Percentiles rank a stretch among this genome's conserved stretches.
Conservation (phyloP, 1,284 basidiomycete genomes). For the Pyrrhoderma lamaoense region DNA sequence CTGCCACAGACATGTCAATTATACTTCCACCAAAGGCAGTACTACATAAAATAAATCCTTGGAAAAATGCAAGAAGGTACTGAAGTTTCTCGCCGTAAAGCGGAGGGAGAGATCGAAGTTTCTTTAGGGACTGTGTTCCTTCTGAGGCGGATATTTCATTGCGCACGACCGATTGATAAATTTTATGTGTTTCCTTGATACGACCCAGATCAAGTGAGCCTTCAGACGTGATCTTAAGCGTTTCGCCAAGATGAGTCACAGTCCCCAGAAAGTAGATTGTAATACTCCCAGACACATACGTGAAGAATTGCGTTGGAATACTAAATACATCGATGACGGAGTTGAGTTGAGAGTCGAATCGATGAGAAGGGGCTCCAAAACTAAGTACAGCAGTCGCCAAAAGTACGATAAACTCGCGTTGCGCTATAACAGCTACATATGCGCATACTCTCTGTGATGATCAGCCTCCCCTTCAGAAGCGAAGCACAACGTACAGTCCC, state of each 20-base stretch:
- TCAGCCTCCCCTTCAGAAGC: too few relatives aligned
- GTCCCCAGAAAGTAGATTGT: constrained; percentile 79
- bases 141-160: constrained; percentile 76
- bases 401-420: constrained; percentile 46
- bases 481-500: too few relatives aligned
- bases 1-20: constrained; percentile 76
- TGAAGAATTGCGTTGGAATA: constrained; percentile 75
- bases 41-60: constrained; percentile 71
- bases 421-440: too few relatives aligned
- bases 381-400: constrained; percentile 60
- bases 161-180: constrained; percentile 76
- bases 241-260: constrained; percentile 71
- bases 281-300: constrained; percentile 74
- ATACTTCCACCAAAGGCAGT: constrained; percentile 81
- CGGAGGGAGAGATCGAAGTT: constrained; percentile 44
- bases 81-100: constrained; percentile 44
- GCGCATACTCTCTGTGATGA: too few relatives aligned
- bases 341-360: constrained; percentile 59
- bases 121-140: constrained; percentile 47
- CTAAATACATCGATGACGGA: constrained; percentile 79
- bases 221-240: constrained; percentile 71
- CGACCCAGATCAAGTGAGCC: constrained; percentile 71
- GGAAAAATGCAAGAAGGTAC: constrained; percentile 44
- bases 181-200: constrained; percentile 67
- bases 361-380: constrained; percentile 66